These are phyloP conservation scores for Tuber microsphaerosporum DNA, from an alignment of 495 filamentous ascomycete genomes.

Conservation along the genomic window DNA sequence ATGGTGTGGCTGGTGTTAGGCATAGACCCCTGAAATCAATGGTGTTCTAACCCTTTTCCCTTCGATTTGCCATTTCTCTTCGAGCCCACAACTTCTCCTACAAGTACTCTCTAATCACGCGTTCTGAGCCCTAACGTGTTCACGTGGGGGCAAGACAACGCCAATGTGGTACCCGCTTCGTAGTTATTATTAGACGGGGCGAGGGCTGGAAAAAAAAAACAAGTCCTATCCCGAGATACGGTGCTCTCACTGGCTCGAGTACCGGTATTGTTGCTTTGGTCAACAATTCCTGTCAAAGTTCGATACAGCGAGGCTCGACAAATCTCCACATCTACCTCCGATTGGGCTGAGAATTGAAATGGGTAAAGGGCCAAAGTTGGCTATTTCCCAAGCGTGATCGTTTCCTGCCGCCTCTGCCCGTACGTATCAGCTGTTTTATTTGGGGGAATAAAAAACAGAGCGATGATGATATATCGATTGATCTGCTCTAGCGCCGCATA, in stretches of 20 bases:
- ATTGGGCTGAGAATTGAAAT: neutral
- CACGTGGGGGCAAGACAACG: slow-evolving; percentile 18
- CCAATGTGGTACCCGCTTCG: neutral
- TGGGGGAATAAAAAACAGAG: neutral
- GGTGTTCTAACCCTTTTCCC: neutral
- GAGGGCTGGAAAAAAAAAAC: neutral
- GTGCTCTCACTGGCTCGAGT: neutral
- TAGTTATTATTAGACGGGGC: neutral
- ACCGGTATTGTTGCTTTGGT: neutral
- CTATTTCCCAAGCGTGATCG: neutral
- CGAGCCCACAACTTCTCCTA: no score
- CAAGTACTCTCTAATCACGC: neutral
- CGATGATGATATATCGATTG: neutral
- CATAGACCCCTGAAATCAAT: no score
- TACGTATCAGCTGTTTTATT: neutral
- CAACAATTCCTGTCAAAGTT: neutral
- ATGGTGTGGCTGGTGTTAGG: no score
- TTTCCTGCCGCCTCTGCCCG: neutral
- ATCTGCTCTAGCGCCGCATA: neutral
- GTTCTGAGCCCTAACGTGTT: slow-evolving; percentile 11
- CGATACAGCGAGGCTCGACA: neutral
- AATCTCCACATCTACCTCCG: neutral
- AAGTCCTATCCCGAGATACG: neutral
- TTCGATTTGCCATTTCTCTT: neutral
- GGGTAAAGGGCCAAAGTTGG: neutral